A percentile compares a stretch with the other conserved stretches of the same genome.
These are phyloP conservation scores for Fagopyrum homotropicum DNA, from an alignment of 148 eudicot genomes.

Conservation along the genomic window DNA sequence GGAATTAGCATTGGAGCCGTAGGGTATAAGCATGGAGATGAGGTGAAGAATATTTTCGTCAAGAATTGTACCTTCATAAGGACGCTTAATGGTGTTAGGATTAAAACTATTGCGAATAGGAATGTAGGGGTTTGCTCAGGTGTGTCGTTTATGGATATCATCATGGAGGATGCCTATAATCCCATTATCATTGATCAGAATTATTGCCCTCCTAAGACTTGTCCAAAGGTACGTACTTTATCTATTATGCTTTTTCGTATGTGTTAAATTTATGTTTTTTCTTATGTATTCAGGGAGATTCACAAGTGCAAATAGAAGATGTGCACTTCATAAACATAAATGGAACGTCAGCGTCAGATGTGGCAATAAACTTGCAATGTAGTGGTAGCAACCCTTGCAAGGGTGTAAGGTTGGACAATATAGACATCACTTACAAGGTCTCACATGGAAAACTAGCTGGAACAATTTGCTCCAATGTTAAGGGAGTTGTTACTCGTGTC, in stretches of 20 bases:
- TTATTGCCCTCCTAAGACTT: slow-evolving; percentile 24
- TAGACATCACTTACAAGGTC: slow-evolving; percentile 13
- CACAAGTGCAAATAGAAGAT: slow-evolving; percentile 20
- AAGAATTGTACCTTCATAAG: slow-evolving; percentile 14
- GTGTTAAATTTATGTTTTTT: no score
- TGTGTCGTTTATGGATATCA: slow-evolving; percentile 11
- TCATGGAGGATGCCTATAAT: slow-evolving; percentile 16
- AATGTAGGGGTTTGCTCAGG: slow-evolving; percentile 13
- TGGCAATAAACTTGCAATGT: slow-evolving; percentile 25
- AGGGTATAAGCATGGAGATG: slow-evolving; percentile 14
- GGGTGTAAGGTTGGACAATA: slow-evolving; percentile 16
- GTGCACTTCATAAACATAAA: slow-evolving; percentile 24
- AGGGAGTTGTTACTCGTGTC: slow-evolving; percentile 7
- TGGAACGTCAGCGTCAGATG: slow-evolving; percentile 21
- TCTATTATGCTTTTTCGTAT: no score
- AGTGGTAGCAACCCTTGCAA: slow-evolving; percentile 26
- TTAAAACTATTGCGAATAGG: slow-evolving; percentile 25
- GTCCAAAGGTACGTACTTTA: slow-evolving; percentile 15
- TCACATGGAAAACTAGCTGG: background rate
- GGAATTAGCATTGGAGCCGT: slow-evolving; percentile 35
- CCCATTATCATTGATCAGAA: slow-evolving; percentile 35
- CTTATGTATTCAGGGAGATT: slow-evolving; percentile 20
- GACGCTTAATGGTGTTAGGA: slow-evolving; percentile 28
- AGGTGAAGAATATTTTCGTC: slow-evolving; percentile 15
- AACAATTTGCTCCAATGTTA: slow-evolving; percentile 20